phyloP scores from a whole-genome alignment of 352 stramenopile species.

The Phytopythium boreale region DNA sequence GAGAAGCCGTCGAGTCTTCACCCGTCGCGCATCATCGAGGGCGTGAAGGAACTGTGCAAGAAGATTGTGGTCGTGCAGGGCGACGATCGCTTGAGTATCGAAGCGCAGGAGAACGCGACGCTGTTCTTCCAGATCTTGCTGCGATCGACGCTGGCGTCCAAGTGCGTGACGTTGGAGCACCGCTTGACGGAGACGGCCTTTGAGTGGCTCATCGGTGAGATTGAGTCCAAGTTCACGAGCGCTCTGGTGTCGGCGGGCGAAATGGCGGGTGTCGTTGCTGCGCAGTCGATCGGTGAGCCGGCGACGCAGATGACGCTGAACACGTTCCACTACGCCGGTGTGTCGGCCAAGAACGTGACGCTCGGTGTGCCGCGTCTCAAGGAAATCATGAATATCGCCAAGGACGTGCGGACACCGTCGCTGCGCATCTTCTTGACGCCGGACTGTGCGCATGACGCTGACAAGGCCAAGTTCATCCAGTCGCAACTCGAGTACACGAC shows the following conservation, averaged over 20 bases:
- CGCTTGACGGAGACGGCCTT: conserved; percentile 96
- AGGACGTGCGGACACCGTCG: conserved; percentile 97
- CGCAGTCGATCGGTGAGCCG: conserved; percentile 99
- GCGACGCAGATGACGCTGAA: conserved; percentile 99
- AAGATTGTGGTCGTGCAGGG: conserved; percentile 96
- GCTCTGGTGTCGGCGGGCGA: conserved; percentile 96
- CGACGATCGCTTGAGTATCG: conserved; percentile 92
- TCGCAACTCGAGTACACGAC: conserved; percentile 97
- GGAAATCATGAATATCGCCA: conserved; percentile 99
- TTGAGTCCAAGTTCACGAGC: conserved; percentile 96
- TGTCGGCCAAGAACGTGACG: conserved; percentile 99
- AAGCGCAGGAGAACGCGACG: conserved; percentile 98
- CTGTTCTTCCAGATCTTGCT: conserved; percentile 98
- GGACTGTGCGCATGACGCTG: conserved; percentile 83
- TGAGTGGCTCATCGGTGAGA: conserved; percentile 94
- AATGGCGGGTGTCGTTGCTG: conserved; percentile 98
- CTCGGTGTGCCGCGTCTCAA: conserved; percentile 98
- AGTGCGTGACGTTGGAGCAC: conserved; percentile 95
- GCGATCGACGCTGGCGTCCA: conserved; percentile 94
- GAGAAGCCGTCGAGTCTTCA: conserved; percentile 92
- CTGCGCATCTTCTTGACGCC: conserved; percentile 94
- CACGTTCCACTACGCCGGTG: conserved; percentile 99
- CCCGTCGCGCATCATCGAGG: conserved; percentile 85
- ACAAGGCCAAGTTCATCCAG: conserved; percentile 90
- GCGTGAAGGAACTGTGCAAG: conserved; percentile 92